Evolutionary conservation across 495 filamentous ascomycete species (phyloP).

Genomic region (Penicillium tannophilum): DNA sequence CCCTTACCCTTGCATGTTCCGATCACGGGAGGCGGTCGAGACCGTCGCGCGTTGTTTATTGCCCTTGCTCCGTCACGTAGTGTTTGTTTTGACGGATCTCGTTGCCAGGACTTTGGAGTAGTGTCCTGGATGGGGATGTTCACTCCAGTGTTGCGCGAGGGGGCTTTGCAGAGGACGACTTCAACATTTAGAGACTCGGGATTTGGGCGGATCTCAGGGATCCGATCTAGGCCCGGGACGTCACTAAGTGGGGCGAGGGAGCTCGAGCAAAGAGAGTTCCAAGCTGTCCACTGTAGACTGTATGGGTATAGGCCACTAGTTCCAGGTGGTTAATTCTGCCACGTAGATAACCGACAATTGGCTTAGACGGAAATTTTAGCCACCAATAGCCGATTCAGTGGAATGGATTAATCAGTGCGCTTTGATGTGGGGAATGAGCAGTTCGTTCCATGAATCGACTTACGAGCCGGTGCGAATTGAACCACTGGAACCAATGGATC

Average conservation of each 20-base stretch:
- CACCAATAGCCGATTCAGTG: not conserved
- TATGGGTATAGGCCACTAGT: not conserved
- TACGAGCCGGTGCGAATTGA: slow-evolving; percentile 12
- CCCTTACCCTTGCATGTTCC: slow-evolving; percentile 12
- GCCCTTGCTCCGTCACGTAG: slow-evolving; percentile 5
- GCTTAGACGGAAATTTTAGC: not conserved
- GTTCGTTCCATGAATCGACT: slow-evolving; percentile 24
- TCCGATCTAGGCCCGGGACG: not conserved
- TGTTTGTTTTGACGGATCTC: not conserved
- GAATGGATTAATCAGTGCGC: not conserved
- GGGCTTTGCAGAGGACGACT: not conserved
- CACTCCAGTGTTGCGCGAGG: not conserved
- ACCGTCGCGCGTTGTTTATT: slow-evolving; percentile 5
- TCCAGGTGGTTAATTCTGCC: too few relatives aligned
- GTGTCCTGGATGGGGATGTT: not conserved
- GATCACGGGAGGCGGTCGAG: slow-evolving; percentile 2
- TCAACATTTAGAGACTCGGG: not conserved
- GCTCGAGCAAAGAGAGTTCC: not conserved
- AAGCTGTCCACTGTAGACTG: not conserved
- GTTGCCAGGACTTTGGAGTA: not conserved
- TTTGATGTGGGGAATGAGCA: slow-evolving; percentile 11
- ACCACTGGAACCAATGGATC: slow-evolving; percentile 26
- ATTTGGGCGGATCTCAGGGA: not conserved
- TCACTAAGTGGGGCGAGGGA: slow-evolving; percentile 7
- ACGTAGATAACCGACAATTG: not conserved